Evolutionary conservation across 179 eudicot species (phyloP).

Genomic region (Silene coronaria): DNA sequence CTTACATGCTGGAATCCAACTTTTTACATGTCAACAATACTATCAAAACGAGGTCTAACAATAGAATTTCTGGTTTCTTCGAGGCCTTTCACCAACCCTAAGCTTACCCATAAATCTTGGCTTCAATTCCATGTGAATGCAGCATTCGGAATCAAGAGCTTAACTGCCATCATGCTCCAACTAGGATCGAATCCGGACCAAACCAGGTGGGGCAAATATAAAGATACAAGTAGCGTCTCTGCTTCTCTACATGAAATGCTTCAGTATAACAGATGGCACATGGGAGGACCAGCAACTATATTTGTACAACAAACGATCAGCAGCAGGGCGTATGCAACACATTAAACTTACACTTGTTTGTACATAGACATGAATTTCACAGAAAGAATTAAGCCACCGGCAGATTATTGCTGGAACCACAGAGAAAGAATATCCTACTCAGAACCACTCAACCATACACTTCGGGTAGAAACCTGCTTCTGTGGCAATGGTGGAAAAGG

Average conservation of each 20-base stretch:
- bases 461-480: slow-evolving; percentile 62
- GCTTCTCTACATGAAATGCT: not conserved
- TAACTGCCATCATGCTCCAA: not conserved
- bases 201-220: not conserved
- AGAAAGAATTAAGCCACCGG: not conserved
- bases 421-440: not conserved
- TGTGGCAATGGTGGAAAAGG: slow-evolving; percentile 55
- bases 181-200: not conserved
- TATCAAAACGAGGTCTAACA: too few relatives aligned
- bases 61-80: not conserved
- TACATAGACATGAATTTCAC: not conserved
- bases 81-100: not conserved
- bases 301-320: not conserved
- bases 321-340: not conserved
- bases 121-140: not conserved
- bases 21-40: not conserved
- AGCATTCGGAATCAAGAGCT: not conserved
- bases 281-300: not conserved
- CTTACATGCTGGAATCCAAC: not conserved
- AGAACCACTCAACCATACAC: slow-evolving; percentile 87
- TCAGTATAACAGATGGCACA: not conserved
- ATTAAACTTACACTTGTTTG: not conserved
- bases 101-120: not conserved
- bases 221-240: not conserved
- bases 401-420: not conserved